phyloP scores from a whole-genome alignment of 495 filamentous ascomycete genomes.

The Podospora fimiseda region DNA sequence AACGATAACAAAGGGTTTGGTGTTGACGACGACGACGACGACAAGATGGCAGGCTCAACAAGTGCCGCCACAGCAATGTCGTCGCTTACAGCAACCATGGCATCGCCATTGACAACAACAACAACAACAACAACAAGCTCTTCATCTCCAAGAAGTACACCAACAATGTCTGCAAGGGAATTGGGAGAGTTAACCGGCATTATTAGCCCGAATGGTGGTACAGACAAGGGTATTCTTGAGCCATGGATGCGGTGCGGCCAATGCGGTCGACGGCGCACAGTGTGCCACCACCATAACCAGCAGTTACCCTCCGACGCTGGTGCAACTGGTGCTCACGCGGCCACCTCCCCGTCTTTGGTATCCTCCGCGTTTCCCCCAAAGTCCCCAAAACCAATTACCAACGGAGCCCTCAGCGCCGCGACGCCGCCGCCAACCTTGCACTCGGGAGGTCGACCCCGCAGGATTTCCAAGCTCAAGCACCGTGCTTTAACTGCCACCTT shows the following conservation, averaged over 20 bases:
- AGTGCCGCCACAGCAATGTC: slow-evolving; percentile 12
- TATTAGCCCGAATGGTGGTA: slow-evolving; percentile 9
- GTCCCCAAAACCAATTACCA: slow-evolving; percentile 15
- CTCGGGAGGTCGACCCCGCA: slow-evolving; percentile 29
- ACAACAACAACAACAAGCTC: slow-evolving; percentile 3
- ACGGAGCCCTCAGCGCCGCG: slow-evolving; percentile 28
- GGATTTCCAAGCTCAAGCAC: slow-evolving; percentile 32
- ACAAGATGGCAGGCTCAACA: slow-evolving; percentile 24
- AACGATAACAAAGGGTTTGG: too few relatives aligned
- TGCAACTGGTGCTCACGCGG: slow-evolving; percentile 4
- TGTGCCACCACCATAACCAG: slow-evolving; percentile 20
- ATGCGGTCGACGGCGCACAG: slow-evolving; percentile 27
- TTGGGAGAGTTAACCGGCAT: too few relatives aligned
- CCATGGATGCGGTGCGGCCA: slow-evolving; percentile 26
- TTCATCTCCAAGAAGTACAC: too few relatives aligned
- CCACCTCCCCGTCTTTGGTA: slow-evolving; percentile 5
- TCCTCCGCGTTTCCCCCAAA: slow-evolving; percentile 8
- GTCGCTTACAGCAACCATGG: neutral
- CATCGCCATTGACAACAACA: neutral
- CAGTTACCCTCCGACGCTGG: slow-evolving; percentile 5
- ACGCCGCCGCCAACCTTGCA: slow-evolving; percentile 8
- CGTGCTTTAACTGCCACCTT: slow-evolving; percentile 23
- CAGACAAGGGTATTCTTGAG: slow-evolving; percentile 21
- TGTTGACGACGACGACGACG: too few relatives aligned
- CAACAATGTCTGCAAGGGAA: too few relatives aligned